Conservation (phyloP, 164 flowering plant species). For the Kingdonia uniflora region DNA sequence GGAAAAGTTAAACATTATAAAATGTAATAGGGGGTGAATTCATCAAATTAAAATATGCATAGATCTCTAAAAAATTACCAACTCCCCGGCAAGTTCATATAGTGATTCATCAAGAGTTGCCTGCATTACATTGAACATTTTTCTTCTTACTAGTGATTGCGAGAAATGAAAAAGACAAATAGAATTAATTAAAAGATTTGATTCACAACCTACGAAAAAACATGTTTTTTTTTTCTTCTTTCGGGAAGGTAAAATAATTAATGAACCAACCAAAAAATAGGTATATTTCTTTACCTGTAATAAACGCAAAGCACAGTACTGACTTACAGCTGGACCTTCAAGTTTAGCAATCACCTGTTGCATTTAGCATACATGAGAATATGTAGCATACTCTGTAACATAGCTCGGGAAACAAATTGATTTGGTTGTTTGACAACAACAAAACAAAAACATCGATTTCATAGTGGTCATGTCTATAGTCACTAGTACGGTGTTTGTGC, state of each 20-base stretch:
- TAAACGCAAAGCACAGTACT: conserved; percentile 87
- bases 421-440: neutral
- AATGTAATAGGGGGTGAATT: neutral
- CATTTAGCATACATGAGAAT: conserved; percentile 8
- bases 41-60: too few species aligned
- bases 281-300: conserved; percentile 48
- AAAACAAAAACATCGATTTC: neutral
- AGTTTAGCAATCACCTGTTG: conserved; percentile 93
- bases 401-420: neutral
- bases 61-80: conserved; percentile 42
- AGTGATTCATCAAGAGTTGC: conserved; percentile 95
- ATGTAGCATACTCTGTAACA: conserved; percentile 1
- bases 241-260: neutral
- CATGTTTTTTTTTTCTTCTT: too few species aligned
- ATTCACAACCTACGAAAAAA: too few species aligned
- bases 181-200: too few species aligned
- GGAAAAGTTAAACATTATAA: neutral
- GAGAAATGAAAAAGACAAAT: neutral
- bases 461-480: too few species aligned
- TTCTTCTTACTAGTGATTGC: conserved; percentile 1
- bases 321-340: conserved; percentile 98
- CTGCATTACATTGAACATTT: conserved; percentile 26
- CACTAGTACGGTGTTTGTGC: too few species aligned
- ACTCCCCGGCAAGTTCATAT: conserved; percentile 98
- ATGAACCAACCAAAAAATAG: neutral